Conservation (phyloP, 306 rosid species). For the Abrus precatorius region DNA sequence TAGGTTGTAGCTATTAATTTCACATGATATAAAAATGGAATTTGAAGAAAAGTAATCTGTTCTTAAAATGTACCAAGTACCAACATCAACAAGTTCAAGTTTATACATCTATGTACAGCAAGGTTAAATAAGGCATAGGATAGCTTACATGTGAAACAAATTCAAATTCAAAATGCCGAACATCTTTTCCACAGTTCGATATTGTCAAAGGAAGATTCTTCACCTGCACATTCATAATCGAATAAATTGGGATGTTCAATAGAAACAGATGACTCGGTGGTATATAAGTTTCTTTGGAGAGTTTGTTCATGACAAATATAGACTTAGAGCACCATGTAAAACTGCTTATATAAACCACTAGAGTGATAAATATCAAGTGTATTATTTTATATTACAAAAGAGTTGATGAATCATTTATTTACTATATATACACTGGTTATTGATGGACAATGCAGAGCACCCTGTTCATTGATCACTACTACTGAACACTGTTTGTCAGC, state of each 20-base stretch:
- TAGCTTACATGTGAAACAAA: conserved; percentile 74
- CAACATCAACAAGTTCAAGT: background rate
- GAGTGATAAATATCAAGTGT: conserved; percentile 24
- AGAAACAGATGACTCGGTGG: background rate
- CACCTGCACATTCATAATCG: conserved; percentile 60
- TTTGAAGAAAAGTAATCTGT: conserved; percentile 4
- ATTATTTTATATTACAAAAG: conserved; percentile 1
- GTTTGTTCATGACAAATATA: background rate
- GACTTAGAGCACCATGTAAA: background rate
- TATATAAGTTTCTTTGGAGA: background rate
- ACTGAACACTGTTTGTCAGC: background rate
- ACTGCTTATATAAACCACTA: background rate
- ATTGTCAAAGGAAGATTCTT: conserved; percentile 76
- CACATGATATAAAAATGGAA: conserved; percentile 26
- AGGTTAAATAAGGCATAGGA: conserved; percentile 37
- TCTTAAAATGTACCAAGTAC: background rate
- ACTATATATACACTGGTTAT: conserved; percentile 7
- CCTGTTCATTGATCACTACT: conserved; percentile 9
- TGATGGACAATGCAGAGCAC: conserved; percentile 3
- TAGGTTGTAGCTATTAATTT: conserved; percentile 24
- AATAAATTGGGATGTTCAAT: conserved; percentile 35
- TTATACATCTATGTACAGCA: conserved; percentile 15
- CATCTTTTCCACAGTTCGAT: conserved; percentile 75
- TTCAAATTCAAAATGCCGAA: conserved; percentile 88
- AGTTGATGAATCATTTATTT: conserved; percentile 5